phyloP scores from a whole-genome alignment of 1,284 basidiomycete genomes.

The Rugosomyces carneus region DNA sequence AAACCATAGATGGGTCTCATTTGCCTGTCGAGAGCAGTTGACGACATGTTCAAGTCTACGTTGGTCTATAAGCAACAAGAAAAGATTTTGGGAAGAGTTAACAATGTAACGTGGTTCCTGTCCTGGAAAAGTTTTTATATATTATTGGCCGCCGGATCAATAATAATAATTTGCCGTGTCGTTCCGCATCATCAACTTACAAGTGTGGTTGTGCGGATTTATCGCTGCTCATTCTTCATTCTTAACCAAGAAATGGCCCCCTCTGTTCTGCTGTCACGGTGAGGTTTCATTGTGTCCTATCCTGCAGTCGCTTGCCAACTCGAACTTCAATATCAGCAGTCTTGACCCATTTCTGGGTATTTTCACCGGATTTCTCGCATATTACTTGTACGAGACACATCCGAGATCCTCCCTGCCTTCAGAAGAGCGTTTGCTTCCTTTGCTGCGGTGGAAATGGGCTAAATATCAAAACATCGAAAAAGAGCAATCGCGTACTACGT shows the following conservation, averaged over 20 bases:
- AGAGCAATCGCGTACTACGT: slow-evolving; percentile 16
- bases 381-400: slow-evolving; percentile 79
- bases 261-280: slow-evolving; percentile 50
- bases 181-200: slow-evolving; percentile 1
- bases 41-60: slow-evolving; percentile 30
- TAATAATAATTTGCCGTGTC: background rate
- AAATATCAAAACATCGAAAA: slow-evolving; percentile 26
- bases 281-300: slow-evolving; percentile 14
- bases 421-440: slow-evolving; percentile 57
- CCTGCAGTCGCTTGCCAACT: background rate
- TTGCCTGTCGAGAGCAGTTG: slow-evolving; percentile 65
- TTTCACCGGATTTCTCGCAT: slow-evolving; percentile 80
- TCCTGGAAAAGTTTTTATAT: slow-evolving; percentile 3
- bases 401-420: slow-evolving; percentile 68
- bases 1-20: slow-evolving; percentile 75
- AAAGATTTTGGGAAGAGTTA: too few species aligned
- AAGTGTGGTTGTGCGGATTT: background rate
- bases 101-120: background rate
- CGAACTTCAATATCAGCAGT: slow-evolving; percentile 29
- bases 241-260: slow-evolving; percentile 22
- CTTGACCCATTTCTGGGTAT: slow-evolving; percentile 74
- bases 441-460: slow-evolving; percentile 68
- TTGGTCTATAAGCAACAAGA: too few species aligned
- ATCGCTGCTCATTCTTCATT: background rate
- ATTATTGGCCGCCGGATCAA: too few species aligned